phyloP scores from a whole-genome alignment of 73 alveolate species.

The Paramecium tetraurelia region DNA sequence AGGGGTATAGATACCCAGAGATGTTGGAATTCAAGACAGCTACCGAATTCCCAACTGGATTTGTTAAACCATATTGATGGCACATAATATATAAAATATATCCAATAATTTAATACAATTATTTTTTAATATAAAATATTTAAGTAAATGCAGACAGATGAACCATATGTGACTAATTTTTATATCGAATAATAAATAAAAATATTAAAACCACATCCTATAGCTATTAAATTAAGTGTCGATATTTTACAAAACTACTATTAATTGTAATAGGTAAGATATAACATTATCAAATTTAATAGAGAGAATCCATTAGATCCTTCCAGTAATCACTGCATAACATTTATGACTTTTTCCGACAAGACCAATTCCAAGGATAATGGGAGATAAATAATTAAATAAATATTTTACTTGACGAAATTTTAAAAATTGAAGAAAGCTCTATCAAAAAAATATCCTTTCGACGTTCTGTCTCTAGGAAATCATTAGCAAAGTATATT shows the following conservation, averaged over 20 bases:
- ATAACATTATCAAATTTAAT: not conserved
- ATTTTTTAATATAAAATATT: not conserved
- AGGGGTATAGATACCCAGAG: slow-evolving; percentile 49
- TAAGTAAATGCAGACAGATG: not conserved
- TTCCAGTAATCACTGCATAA: not conserved
- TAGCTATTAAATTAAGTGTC: not conserved
- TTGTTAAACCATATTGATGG: slow-evolving; percentile 41
- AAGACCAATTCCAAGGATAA: not conserved
- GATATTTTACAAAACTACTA: not conserved
- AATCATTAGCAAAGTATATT: not conserved
- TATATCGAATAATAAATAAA: not conserved
- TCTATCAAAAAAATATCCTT: not conserved
- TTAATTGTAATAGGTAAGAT: not conserved
- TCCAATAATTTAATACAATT: not conserved
- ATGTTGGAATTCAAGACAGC: slow-evolving; percentile 32
- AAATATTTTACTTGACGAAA: not conserved
- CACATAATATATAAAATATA: not conserved
- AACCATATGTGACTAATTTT: not conserved
- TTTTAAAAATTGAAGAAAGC: not conserved
- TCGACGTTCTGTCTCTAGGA: not conserved
- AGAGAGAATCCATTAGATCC: not conserved
- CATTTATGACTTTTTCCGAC: not conserved
- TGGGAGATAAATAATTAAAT: not conserved
- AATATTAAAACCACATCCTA: not conserved
- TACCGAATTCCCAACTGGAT: slow-evolving; percentile 33